Conservation (phyloP, 371 early-diverging fungal genomes). For the Actinomortierella wolfii region DNA sequence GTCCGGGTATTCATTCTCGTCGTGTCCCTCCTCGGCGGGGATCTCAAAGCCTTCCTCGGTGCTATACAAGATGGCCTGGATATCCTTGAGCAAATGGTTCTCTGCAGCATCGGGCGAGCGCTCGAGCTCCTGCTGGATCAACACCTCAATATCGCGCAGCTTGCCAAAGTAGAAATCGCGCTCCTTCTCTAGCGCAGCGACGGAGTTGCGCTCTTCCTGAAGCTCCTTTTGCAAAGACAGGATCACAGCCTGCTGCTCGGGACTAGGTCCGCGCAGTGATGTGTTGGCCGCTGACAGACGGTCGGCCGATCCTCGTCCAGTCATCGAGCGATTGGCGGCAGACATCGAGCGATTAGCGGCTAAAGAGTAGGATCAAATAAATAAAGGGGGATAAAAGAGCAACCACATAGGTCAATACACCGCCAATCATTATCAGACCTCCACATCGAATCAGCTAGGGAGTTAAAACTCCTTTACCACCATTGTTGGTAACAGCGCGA, state of each 20-base stretch:
- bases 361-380: too few species aligned
- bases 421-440: too few species aligned
- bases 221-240: slow-evolving; percentile 75
- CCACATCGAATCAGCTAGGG: too few species aligned
- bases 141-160: slow-evolving; percentile 90
- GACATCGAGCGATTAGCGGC: too few species aligned
- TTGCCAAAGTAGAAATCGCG: slow-evolving; percentile 95
- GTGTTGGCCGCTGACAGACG: slow-evolving; percentile 30
- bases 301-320: slow-evolving; percentile 24
- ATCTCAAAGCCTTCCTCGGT: slow-evolving; percentile 66
- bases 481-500: slow-evolving; percentile 22
- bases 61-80: slow-evolving; percentile 84
- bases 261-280: slow-evolving; percentile 30
- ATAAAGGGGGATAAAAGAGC: too few species aligned
- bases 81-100: slow-evolving; percentile 63
- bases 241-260: slow-evolving; percentile 57
- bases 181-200: slow-evolving; percentile 92
- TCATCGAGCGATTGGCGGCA: slow-evolving; percentile 27
- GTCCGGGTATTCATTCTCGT: slow-evolving; percentile 50
- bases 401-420: too few species aligned
- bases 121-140: slow-evolving; percentile 78
- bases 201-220: slow-evolving; percentile 76
- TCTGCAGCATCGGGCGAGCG: slow-evolving; percentile 50
- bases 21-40: slow-evolving; percentile 22
- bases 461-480: slow-evolving; percentile 10